Percentiles rank a stretch among this genome's conserved stretches.
These are phyloP conservation scores for Trichoderma brevicompactum DNA, from an alignment of 2,329 filamentous ascomycete species.

Conservation along the genomic window DNA sequence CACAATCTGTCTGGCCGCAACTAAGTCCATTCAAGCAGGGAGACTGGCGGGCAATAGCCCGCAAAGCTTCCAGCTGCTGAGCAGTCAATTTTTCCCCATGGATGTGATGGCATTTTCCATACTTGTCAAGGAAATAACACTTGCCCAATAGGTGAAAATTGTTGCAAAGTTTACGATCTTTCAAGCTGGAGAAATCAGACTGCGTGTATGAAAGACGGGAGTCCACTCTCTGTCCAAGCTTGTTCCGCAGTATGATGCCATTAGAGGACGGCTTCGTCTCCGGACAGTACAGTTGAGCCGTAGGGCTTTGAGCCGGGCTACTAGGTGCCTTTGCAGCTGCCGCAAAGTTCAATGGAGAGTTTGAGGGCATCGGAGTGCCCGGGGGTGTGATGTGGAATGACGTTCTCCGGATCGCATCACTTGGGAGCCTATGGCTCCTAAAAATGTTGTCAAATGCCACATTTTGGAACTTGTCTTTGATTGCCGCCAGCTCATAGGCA, in stretches of 20 bases:
- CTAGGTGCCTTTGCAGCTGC: slow-evolving; percentile 27
- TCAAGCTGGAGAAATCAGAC: slow-evolving; percentile 35
- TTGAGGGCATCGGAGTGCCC: slow-evolving; percentile 28
- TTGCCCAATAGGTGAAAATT: slow-evolving; percentile 39
- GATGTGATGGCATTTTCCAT: slow-evolving; percentile 35
- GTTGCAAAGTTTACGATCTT: slow-evolving; percentile 42
- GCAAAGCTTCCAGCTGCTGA: slow-evolving; percentile 37
- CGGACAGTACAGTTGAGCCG: neutral
- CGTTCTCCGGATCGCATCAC: slow-evolving; percentile 30
- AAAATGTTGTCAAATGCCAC: slow-evolving; percentile 36
- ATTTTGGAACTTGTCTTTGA: slow-evolving; percentile 38
- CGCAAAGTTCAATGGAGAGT: slow-evolving; percentile 31
- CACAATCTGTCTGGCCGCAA: slow-evolving; percentile 36
- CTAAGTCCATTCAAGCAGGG: slow-evolving; percentile 37
- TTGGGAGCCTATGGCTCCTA: slow-evolving; percentile 36
- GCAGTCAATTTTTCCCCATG: slow-evolving; percentile 36
- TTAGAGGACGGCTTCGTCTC: slow-evolving; percentile 14
- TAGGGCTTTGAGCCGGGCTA: neutral
- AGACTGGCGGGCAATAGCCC: slow-evolving; percentile 39
- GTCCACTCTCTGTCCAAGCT: slow-evolving; percentile 40
- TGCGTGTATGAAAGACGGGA: slow-evolving; percentile 31
- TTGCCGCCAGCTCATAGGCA: slow-evolving; percentile 41
- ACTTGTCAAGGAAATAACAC: slow-evolving; percentile 28
- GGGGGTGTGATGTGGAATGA: slow-evolving; percentile 32
- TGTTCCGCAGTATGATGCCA: slow-evolving; percentile 32